phyloP scores from a whole-genome alignment of 192 early-diverging fungal species.

The Helicostylum pulchrum region DNA sequence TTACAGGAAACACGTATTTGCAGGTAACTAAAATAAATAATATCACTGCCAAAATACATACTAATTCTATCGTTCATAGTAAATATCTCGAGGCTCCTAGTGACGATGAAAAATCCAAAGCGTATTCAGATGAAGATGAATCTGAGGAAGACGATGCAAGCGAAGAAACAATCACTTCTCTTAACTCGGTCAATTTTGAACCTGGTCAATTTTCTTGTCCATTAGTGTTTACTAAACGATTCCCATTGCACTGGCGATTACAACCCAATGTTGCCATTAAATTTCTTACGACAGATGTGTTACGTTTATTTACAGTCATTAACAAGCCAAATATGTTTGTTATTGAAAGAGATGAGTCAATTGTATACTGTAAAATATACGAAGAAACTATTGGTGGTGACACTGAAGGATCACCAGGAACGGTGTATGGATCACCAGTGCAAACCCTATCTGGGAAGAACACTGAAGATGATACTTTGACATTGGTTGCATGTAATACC shows the following conservation, averaged over 20 bases:
- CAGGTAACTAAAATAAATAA: constrained; percentile 40
- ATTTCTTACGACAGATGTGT: constrained; percentile 44
- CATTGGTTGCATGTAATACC: not conserved
- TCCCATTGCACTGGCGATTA: constrained; percentile 74
- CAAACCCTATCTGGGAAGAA: not conserved
- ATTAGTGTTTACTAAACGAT: constrained; percentile 54
- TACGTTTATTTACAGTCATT: constrained; percentile 58
- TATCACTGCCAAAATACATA: not conserved
- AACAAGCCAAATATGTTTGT: constrained; percentile 76
- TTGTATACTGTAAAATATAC: constrained; percentile 54
- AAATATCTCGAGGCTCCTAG: constrained; percentile 48
- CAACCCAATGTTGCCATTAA: constrained; percentile 62
- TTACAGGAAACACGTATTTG: constrained; percentile 61
- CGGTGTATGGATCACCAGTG: not conserved
- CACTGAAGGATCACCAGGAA: not conserved
- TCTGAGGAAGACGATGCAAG: constrained; percentile 35
- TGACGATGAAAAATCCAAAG: constrained; percentile 31
- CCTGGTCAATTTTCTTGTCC: constrained; percentile 72
- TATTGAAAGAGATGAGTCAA: constrained; percentile 48
- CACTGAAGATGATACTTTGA: not conserved
- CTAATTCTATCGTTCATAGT: constrained; percentile 23
- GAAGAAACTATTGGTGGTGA: constrained; percentile 24
- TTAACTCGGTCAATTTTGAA: constrained; percentile 22
- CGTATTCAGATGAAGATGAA: constrained; percentile 51
- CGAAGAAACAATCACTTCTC: constrained; percentile 14